These are phyloP conservation scores for Cucumis sativus DNA, from an alignment of 306 rosid species.

Conservation along the genomic window DNA sequence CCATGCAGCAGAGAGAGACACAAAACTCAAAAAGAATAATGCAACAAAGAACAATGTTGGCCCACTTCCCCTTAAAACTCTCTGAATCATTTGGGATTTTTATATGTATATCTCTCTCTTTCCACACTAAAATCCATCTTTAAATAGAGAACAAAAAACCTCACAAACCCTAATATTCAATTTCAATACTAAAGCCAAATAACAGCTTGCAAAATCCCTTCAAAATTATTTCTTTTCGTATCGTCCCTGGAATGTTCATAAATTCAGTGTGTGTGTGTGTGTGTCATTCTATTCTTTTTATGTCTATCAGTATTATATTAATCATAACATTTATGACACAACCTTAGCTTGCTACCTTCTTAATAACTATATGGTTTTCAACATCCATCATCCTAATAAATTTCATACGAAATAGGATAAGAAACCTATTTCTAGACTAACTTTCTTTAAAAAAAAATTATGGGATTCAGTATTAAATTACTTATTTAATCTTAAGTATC, in stretches of 20 bases:
- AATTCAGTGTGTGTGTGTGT: background rate
- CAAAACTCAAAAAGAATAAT: background rate
- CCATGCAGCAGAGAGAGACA: background rate
- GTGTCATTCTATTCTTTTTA: too few relatives aligned
- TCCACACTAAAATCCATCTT: background rate
- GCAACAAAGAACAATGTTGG: background rate
- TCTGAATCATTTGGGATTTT: background rate
- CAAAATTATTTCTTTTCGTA: background rate
- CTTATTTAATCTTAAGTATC: too few relatives aligned
- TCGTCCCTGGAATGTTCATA: background rate
- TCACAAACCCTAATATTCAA: background rate
- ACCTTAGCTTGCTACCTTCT: too few relatives aligned
- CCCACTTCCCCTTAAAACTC: background rate
- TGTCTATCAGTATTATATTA: too few relatives aligned
- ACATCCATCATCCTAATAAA: too few relatives aligned
- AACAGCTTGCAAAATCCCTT: slow-evolving; percentile 25
- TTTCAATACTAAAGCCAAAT: background rate
- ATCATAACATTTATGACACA: too few relatives aligned
- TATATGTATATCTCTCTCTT: background rate
- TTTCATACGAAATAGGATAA: too few relatives aligned
- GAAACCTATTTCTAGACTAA: too few relatives aligned
- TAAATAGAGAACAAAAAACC: background rate
- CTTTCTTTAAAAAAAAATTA: too few relatives aligned
- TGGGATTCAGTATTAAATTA: too few relatives aligned
- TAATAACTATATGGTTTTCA: too few relatives aligned